Percentiles rank a stretch among this genome's conserved stretches.
Conservation (phyloP, 202 grass and related monocot genomes). For the Carex sylvatica region DNA sequence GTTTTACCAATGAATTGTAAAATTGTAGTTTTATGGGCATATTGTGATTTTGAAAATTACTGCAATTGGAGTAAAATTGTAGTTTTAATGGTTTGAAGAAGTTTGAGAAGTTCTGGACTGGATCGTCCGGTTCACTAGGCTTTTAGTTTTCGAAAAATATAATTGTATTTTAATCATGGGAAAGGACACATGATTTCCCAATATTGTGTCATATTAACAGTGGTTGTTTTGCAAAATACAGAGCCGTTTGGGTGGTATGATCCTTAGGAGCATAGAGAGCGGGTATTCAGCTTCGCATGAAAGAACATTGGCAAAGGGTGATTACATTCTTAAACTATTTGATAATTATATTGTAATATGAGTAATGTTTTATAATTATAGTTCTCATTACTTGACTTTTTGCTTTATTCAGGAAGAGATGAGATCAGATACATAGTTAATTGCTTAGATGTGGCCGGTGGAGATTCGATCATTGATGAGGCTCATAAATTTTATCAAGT, state of each 20-base stretch:
- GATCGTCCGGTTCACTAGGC: not conserved
- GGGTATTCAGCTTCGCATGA: conserved; percentile 74
- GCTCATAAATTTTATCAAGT: conserved; percentile 75
- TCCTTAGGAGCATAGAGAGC: conserved; percentile 58
- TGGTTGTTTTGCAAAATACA: conserved; percentile 37
- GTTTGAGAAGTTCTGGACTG: not conserved
- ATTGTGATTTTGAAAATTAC: not conserved
- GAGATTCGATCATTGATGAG: conserved; percentile 56
- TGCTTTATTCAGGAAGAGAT: conserved; percentile 58
- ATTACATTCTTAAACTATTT: not conserved
- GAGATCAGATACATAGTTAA: conserved; percentile 74
- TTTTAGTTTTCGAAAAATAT: not conserved
- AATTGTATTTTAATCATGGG: not conserved
- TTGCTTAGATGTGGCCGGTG: conserved; percentile 63
- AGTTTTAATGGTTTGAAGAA: not conserved
- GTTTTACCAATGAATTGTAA: not conserved
- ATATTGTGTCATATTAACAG: not conserved
- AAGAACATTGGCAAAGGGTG: conserved; percentile 79
- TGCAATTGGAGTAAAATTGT: not conserved
- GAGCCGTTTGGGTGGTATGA: conserved; percentile 54
- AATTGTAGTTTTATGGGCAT: not conserved
- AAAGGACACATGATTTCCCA: not conserved
- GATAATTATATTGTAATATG: not conserved
- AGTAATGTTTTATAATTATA: not conserved
- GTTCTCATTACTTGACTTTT: not conserved